A percentile compares a stretch with the other conserved stretches of the same genome.
These are phyloP conservation scores for Ascochyta rabiei DNA, from an alignment of 2,329 filamentous ascomycete genomes.

Conservation along the genomic window DNA sequence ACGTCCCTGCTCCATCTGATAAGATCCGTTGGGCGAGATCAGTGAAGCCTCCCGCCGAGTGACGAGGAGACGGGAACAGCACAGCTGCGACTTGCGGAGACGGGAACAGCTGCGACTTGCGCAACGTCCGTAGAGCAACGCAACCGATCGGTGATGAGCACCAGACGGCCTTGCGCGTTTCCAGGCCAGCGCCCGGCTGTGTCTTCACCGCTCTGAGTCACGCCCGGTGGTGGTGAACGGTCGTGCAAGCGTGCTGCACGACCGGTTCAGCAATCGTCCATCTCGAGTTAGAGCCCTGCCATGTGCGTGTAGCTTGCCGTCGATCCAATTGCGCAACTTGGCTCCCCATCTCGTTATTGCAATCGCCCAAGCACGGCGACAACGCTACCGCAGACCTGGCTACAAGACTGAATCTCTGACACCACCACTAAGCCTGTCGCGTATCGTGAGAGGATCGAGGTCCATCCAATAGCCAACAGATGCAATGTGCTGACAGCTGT, in stretches of 20 bases:
- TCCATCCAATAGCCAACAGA: background rate
- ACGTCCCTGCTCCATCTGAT: conserved; percentile 18
- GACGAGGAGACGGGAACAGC: background rate
- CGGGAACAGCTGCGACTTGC: background rate
- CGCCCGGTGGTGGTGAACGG: conserved; percentile 8
- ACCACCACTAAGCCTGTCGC: background rate
- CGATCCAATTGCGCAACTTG: conserved; percentile 10
- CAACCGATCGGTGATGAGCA: background rate
- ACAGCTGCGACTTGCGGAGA: background rate
- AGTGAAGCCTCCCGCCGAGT: background rate
- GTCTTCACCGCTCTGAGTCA: conserved; percentile 29
- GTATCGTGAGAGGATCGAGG: background rate
- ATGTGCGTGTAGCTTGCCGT: conserved; percentile 9
- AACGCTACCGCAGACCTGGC: background rate
- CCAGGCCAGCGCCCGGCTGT: conserved; percentile 12
- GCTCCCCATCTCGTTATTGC: conserved; percentile 6
- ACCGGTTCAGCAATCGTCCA: conserved; percentile 14
- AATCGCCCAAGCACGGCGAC: background rate
- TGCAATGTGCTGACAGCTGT: conserved; percentile 9
- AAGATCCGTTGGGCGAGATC: conserved; percentile 7
- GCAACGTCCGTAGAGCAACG: conserved; percentile 3
- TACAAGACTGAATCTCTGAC: background rate
- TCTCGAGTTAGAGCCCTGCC: conserved; percentile 11
- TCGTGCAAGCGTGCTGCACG: conserved; percentile 16
- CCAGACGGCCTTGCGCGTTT: conserved; percentile 8